Evolutionary conservation across 441 rosid species (phyloP), one percentile per base, ranked within the genome.

Genomic region (Bocquillonia castaneifolia): DNA sequence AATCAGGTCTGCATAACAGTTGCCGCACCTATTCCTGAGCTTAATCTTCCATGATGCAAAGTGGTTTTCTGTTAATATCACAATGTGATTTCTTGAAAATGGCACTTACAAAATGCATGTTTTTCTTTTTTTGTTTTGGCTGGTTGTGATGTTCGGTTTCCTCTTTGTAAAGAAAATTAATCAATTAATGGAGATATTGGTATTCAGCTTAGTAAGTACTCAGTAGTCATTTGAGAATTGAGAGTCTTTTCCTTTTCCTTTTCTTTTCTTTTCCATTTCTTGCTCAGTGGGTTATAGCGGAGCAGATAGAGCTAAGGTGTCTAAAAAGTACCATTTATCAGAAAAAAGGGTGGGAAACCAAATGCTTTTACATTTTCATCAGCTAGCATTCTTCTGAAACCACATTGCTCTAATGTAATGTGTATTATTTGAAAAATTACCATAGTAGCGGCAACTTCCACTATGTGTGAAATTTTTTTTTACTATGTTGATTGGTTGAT

Each of bases 1-100:
- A 79, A 72, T 87, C 88, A 82, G 98, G 98, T 80, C 57, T 36
- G 69, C 59, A 44, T 57, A 42, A 44, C 59, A 61, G 48, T 67
- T 64, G 51, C 36, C 15, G 56, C 36, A n/a, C 50, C n/a, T 34
- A 60, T 37, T 63, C 18, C 31, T 40, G 55, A 59, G 20, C 45
- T 48, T 56, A 44, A 28, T 54, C 34, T 48, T 10, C 37, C 31
- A 53, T 14, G 36, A 47, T 32, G 32, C 28, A 31, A 50, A 56
- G 6, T 67, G 28, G 32, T 25, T 55, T 18, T 45, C 10, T 39
- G 29, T 3, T 15, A 9, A 31, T n/a, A 34, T 20, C 1, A 58
- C 17, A 63, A 66, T 17, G 40, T 66, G 55, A 29, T 50, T 64
- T 18, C 45, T 53, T 13, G 0, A n/a, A 40, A 54, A 50, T 28